phyloP scores from a whole-genome alignment of 148 eudicot genomes.

The Rhododendron ferrugineum region DNA sequence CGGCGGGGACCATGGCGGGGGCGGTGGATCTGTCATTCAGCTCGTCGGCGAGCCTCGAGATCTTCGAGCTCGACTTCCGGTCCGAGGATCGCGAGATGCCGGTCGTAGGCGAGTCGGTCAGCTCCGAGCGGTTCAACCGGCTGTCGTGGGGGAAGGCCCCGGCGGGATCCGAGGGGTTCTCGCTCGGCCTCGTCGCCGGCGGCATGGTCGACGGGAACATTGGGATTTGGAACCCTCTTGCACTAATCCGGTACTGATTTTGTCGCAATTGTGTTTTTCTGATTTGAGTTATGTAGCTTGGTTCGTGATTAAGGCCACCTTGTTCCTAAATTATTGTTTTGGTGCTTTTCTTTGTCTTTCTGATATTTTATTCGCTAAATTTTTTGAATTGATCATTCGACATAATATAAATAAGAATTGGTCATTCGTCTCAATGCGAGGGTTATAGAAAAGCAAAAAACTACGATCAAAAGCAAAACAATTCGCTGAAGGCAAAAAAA shows the following conservation, averaged over 20 bases:
- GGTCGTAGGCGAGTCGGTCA: constrained; percentile 42
- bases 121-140: constrained; percentile 78
- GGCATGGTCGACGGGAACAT: constrained; percentile 74
- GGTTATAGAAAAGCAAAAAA: not conserved
- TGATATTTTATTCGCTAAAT: not conserved
- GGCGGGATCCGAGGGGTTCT: constrained; percentile 52
- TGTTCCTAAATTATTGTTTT: not conserved
- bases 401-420: too few relatives aligned
- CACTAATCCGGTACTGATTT: constrained; percentile 45
- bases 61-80: constrained; percentile 72
- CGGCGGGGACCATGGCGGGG: constrained; percentile 93
- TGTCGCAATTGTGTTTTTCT: not conserved
- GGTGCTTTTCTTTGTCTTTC: not conserved
- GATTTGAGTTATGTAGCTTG: not conserved
- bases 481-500: not conserved
- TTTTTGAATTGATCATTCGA: not conserved
- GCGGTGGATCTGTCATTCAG: constrained; percentile 91
- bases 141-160: constrained; percentile 63
- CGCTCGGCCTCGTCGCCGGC: constrained; percentile 67
- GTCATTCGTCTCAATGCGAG: not conserved
- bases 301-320: not conserved
- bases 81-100: constrained; percentile 64
- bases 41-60: constrained; percentile 76
- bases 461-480: not conserved
- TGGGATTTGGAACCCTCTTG: constrained; percentile 66